Base-by-base conservation (phyloP, 2,329 filamentous ascomycete genomes). In the Cadophora sp. region DNA sequence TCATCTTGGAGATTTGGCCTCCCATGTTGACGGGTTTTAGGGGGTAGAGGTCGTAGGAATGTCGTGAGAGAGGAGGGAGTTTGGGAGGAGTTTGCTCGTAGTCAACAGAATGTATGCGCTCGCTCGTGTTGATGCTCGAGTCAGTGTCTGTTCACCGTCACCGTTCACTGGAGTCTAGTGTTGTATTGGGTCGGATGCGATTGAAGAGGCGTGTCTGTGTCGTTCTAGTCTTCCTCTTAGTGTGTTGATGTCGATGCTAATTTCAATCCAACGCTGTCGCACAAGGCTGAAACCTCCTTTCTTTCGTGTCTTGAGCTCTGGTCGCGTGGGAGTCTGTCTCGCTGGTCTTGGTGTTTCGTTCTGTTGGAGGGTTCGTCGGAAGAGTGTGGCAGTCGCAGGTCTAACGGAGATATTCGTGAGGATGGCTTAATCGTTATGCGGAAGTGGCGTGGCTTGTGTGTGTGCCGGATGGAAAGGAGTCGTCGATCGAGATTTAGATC, bases 1-100 rank as follows among this genome's bases (percentile, higher is more conserved):
- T 94, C 83, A 97, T 90, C 84, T 97, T 97, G 76, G 93, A 97
- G 80, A 97, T 86, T 82, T 93, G 91, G 78, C 91, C 92, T 83
- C 95, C 95, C 95, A 98, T 98, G 74, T 80, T 91, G 81, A 69
- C 73, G 72, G 71, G 67, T 22, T 18, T 8, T 8, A 30, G 20
- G 20, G 27, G 36, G 61, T 7, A 39, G 39, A 24, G n/a, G n/a
- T 51, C 16, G 59, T 22, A 27, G 39, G 20, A 24, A 16, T 22
- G n/a, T 62, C 16, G 33, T 39, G 16, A 14, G 20, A 18, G 39
- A 39, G 47, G 22, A 22, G 30, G 16, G 6, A 53, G 45, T 41
- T n/a, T 41, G 61, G 39, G 27, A n/a, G 59, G 22, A 27, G 30
- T 50, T 16, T 27, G 22, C 20, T 36, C 30, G n/a, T n/a, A 53